Evolutionary conservation across 306 rosid species (phyloP).

Genomic region (Ochetophila trinervis): DNA sequence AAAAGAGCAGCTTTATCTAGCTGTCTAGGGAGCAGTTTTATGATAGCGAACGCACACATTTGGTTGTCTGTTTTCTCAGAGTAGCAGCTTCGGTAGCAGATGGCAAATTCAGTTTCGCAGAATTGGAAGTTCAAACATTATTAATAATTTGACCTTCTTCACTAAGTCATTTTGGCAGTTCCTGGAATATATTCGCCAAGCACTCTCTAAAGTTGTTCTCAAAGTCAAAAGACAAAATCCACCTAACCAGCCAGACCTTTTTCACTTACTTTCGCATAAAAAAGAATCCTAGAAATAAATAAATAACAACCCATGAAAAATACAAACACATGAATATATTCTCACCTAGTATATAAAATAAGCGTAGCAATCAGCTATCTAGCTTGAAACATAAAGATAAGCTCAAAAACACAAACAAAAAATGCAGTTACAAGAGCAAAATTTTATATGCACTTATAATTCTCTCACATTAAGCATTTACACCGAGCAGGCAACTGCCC

Average conservation of each 20-base stretch:
- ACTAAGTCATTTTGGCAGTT: background rate
- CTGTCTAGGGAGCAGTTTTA: background rate
- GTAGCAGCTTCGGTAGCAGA: slow-evolving; percentile 26
- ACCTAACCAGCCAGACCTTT: slow-evolving; percentile 1
- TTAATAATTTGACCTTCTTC: background rate
- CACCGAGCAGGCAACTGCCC: background rate
- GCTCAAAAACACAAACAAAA: too few relatives aligned
- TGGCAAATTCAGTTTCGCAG: background rate
- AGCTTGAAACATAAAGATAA: too few relatives aligned
- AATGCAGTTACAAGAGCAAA: too few relatives aligned
- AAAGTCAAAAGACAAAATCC: slow-evolving; percentile 21
- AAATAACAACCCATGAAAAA: background rate
- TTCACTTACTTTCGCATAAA: background rate
- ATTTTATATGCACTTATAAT: too few relatives aligned
- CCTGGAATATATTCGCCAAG: slow-evolving; percentile 4
- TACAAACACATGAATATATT: too few relatives aligned
- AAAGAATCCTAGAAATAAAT: slow-evolving; percentile 8
- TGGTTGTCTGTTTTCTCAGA: slow-evolving; percentile 36
- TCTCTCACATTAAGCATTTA: too few relatives aligned
- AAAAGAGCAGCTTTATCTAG: background rate
- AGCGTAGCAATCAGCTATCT: too few relatives aligned
- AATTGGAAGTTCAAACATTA: background rate
- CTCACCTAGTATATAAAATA: too few relatives aligned
- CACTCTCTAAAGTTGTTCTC: slow-evolving; percentile 20
- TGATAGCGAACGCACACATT: slow-evolving; percentile 11